Conservation (phyloP, 2,329 filamentous ascomycete genomes). For the Grosmannia huntii region DNA sequence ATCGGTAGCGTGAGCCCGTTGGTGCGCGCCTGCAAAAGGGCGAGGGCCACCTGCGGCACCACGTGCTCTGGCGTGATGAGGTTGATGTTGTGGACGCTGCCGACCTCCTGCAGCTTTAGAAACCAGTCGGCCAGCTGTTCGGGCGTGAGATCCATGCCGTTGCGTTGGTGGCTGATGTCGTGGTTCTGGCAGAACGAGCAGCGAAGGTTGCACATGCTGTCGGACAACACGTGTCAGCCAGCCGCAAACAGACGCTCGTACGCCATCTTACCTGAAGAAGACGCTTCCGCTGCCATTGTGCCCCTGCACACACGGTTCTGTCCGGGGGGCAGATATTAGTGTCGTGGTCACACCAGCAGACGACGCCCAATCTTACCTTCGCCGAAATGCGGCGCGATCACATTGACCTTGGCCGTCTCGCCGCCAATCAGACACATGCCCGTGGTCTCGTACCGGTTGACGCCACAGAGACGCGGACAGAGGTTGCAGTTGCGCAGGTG, state of each 20-base stretch:
- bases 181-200: slow-evolving; percentile 75
- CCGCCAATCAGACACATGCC: slow-evolving; percentile 66
- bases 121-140: slow-evolving; percentile 71
- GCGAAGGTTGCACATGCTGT: slow-evolving; percentile 45
- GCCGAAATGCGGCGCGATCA: slow-evolving; percentile 75
- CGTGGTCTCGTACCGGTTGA: slow-evolving; percentile 69
- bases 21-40: slow-evolving; percentile 60
- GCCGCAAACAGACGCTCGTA: too few species aligned
- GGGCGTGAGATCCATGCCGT: slow-evolving; percentile 66
- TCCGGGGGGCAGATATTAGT: neutral
- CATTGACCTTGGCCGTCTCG: slow-evolving; percentile 64
- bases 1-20: slow-evolving; percentile 60
- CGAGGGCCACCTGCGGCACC: slow-evolving; percentile 67
- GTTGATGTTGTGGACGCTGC: slow-evolving; percentile 83
- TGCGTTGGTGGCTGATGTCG: slow-evolving; percentile 71
- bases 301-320: slow-evolving; percentile 70
- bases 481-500: slow-evolving; percentile 71
- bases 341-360: neutral
- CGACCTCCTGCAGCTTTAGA: slow-evolving; percentile 66
- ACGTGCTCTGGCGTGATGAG: slow-evolving; percentile 79
- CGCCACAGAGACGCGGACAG: slow-evolving; percentile 63
- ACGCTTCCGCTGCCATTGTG: slow-evolving; percentile 69
- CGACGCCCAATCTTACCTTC: slow-evolving; percentile 43
- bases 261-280: slow-evolving; percentile 58
- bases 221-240: neutral